Evolutionary conservation across 2,329 filamentous ascomycete species (phyloP), one percentile per base, ranked within the genome.

Genomic region (Paecilomyces variotii): DNA sequence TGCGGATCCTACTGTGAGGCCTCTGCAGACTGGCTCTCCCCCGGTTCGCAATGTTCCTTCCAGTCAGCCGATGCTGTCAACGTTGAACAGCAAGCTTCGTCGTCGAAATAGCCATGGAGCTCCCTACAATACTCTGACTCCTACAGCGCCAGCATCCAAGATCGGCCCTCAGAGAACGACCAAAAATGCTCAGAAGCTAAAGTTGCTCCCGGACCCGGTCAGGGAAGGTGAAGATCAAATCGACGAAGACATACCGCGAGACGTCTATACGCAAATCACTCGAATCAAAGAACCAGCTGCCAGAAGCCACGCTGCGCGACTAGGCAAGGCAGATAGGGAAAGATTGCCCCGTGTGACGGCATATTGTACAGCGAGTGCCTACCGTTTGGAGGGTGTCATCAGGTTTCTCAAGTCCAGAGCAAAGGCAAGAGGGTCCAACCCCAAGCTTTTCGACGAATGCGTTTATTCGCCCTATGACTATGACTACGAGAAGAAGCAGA

Each of bases 261-360:
- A 99, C 72, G 94, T 99, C 32, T 99, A 99, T 77, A 93, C 92
- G 27, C 94, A 99, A 73, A 97, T 97, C 73, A 96, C 93, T 7
- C 84, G 94, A 52, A 99, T 99, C 76, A 97, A 97, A 74, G 94
- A 99, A 70, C 92, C 93, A 0, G 96, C 88, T 0, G 94, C 94
- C 7, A 82, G 94, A 61, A 84, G 94, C 67, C 93, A 97, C 80
- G 94, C 94, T 14, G 94, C 94, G 28, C 82, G 92, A 58, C 76
- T 99, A 49, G 94, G 94, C 39, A 99, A 97, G 74, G 92, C 93
- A 45, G 94, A 99, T 72, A 84, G 94, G 58, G 88, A 91, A 63
- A 84, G 87, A 62, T 77, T 99, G 58, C 94, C 94, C 4, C 82
- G 94, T 62, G 94, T 99, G 12, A 97, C 94, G 45, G 94, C 94